Conservation (phyloP, 78 protist species). For the Dictyostelium capitatum region DNA sequence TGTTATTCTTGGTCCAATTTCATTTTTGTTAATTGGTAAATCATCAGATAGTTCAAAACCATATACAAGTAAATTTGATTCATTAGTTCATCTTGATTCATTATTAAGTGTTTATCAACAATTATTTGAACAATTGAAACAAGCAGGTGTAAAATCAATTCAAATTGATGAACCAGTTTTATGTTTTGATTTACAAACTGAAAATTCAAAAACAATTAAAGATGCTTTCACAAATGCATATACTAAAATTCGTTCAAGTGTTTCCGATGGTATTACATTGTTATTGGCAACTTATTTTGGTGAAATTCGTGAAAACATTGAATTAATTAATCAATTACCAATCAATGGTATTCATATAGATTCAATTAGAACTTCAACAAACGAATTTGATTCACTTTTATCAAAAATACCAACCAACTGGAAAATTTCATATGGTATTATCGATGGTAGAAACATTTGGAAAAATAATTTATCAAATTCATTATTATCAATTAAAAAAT, state of each 20-base stretch:
- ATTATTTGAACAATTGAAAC: slow-evolving; percentile 54
- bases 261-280: slow-evolving; percentile 23
- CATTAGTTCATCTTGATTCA: slow-evolving; percentile 13
- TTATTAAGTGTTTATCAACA: slow-evolving; percentile 56
- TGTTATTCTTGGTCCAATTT: slow-evolving; percentile 89
- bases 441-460: slow-evolving; percentile 89
- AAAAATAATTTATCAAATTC: slow-evolving; percentile 30
- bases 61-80: slow-evolving; percentile 27
- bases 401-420: not conserved
- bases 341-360: slow-evolving; percentile 85
- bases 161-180: slow-evolving; percentile 91
- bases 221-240: not conserved
- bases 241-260: not conserved
- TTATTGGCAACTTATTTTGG: slow-evolving; percentile 88
- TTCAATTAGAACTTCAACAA: slow-evolving; percentile 30
- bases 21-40: slow-evolving; percentile 84
- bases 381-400: not conserved
- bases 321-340: slow-evolving; percentile 27
- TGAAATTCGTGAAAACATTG: slow-evolving; percentile 63
- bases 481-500: not conserved
- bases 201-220: not conserved
- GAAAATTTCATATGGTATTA: slow-evolving; percentile 58
- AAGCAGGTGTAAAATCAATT: slow-evolving; percentile 55
- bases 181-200: slow-evolving; percentile 50
- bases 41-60: slow-evolving; percentile 21